Evolutionary conservation across 495 filamentous ascomycete genomes (phyloP).

Genomic region (Neurospora tetraspora): DNA sequence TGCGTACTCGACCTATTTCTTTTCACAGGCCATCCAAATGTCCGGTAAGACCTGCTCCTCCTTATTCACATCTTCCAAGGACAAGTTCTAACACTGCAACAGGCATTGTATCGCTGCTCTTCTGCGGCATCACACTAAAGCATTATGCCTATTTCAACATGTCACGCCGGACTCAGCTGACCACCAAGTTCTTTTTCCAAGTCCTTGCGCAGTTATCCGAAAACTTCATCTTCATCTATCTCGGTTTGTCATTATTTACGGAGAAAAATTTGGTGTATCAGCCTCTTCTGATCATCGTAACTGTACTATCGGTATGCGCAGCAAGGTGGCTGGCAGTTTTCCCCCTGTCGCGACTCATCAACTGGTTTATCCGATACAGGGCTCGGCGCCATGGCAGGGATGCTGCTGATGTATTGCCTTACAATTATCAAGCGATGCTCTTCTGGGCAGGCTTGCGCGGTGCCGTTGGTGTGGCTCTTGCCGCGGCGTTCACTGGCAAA

Average conservation of each 20-base stretch:
- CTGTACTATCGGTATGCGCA: constrained; percentile 80
- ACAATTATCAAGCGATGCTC: constrained; percentile 90
- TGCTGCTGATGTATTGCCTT: constrained; percentile 80
- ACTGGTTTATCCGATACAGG: constrained; percentile 88
- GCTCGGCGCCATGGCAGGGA: constrained; percentile 66
- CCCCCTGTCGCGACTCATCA: constrained; percentile 79
- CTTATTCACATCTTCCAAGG: constrained; percentile 5
- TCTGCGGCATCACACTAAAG: constrained; percentile 96
- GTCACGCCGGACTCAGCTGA: constrained; percentile 93
- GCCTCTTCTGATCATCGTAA: constrained; percentile 89
- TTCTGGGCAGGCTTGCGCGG: constrained; percentile 97
- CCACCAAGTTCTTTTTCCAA: constrained; percentile 96
- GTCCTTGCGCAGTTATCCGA: constrained; percentile 90
- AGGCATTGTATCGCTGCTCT: constrained; percentile 95
- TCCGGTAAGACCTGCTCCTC: constrained; percentile 56
- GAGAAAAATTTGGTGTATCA: constrained; percentile 81
- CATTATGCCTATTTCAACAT: constrained; percentile 99
- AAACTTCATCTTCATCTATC: constrained; percentile 99
- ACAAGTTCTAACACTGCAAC: constrained; percentile 4
- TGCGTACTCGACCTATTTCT: constrained; percentile 94
- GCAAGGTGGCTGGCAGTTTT: constrained; percentile 92
- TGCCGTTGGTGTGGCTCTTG: constrained; percentile 90
- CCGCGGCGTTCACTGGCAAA: constrained; percentile 71
- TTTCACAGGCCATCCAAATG: constrained; percentile 86
- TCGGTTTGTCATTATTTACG: constrained; percentile 88